phyloP scores from a whole-genome alignment of 1,284 basidiomycete genomes.

The Anthracocystis panici-leucophaei region DNA sequence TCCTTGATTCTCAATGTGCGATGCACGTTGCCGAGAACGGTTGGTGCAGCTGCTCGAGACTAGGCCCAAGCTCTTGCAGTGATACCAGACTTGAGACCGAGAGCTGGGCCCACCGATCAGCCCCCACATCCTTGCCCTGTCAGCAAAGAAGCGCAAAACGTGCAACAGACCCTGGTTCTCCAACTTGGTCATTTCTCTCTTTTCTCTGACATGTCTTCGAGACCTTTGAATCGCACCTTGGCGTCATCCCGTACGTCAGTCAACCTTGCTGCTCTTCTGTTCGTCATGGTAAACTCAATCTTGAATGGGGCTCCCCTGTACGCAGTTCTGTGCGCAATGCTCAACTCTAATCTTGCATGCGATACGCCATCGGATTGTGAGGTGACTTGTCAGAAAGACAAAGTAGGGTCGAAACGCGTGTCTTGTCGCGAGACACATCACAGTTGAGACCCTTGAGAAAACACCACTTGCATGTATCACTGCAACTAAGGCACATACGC shows the following conservation, averaged over 20 bases:
- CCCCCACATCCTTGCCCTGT: neutral
- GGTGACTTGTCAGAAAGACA: too few relatives aligned
- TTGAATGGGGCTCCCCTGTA: too few relatives aligned
- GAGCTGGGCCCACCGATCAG: conserved; percentile 1
- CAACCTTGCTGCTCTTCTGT: neutral
- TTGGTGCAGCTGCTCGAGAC: neutral
- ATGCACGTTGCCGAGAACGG: neutral
- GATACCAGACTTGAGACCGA: neutral
- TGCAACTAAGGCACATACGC: too few relatives aligned
- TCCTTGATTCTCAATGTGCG: too few relatives aligned
- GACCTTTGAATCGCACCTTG: neutral
- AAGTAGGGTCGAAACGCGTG: too few relatives aligned
- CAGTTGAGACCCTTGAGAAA: too few relatives aligned
- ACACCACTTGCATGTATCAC: too few relatives aligned
- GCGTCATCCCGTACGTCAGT: neutral
- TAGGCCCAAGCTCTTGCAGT: too few relatives aligned
- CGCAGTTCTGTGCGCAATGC: neutral
- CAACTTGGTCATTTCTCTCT: neutral
- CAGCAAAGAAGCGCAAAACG: conserved; percentile 2
- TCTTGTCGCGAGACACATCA: too few relatives aligned
- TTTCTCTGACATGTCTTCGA: neutral
- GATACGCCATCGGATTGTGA: too few relatives aligned
- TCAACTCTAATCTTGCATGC: conserved; percentile 4
- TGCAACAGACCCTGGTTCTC: neutral
- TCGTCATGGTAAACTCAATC: neutral